Percentiles rank a stretch among this genome's conserved stretches.
phyloP scores from a whole-genome alignment of 2,329 filamentous ascomycete species.

The Penicillium palitans region DNA sequence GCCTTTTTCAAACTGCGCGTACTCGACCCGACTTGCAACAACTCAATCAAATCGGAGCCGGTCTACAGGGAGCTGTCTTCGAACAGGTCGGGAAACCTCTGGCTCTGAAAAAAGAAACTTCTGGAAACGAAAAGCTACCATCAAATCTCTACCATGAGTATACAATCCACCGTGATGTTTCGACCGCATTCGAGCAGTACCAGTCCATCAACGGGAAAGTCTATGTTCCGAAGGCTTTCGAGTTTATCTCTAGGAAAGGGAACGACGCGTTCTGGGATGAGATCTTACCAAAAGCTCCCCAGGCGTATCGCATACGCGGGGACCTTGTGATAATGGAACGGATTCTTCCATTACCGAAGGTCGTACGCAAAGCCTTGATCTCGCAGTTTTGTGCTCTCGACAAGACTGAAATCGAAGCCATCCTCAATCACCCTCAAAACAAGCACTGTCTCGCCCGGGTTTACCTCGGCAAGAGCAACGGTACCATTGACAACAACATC shows the following conservation, averaged over 20 bases:
- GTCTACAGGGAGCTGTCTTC: conserved; percentile 13
- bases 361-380: conserved; percentile 8
- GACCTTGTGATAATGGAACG: conserved; percentile 10
- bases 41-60: conserved; percentile 13
- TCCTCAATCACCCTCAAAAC: conserved; percentile 5
- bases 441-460: conserved; percentile 15
- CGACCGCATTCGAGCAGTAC: conserved; percentile 4
- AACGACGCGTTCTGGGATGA: conserved; percentile 5
- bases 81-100: conserved; percentile 7
- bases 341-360: conserved; percentile 13
- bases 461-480: conserved; percentile 4
- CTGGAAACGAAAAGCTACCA: conserved; percentile 7
- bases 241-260: background rate
- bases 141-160: conserved; percentile 11
- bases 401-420: background rate
- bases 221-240: background rate
- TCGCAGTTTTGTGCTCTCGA: background rate
- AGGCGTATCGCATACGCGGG: conserved; percentile 1
- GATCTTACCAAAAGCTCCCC: conserved; percentile 3
- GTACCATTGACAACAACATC: background rate
- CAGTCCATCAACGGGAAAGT: background rate
- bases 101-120: conserved; percentile 12
- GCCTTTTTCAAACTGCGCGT: background rate
- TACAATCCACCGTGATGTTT: conserved; percentile 3
- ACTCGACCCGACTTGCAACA: conserved; percentile 5